These are phyloP conservation scores for Mycena crocata DNA, from an alignment of 768 basidiomycete species.

Conservation along the genomic window DNA sequence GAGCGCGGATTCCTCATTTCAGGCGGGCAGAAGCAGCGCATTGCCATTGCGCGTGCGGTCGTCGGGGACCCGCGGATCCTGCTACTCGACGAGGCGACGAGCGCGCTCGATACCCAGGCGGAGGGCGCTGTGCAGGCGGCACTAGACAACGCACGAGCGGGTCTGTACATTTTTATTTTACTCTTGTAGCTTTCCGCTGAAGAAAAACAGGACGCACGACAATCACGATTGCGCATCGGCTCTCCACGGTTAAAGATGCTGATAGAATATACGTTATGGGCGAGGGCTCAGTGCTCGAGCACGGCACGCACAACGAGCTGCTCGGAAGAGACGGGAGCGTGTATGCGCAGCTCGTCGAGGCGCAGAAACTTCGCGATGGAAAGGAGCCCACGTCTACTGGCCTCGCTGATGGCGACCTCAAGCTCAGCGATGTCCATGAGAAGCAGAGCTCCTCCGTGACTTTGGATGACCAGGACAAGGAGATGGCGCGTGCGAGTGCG, in stretches of 20 bases:
- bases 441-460: not conserved
- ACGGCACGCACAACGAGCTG: slow-evolving; percentile 81
- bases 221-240: slow-evolving; percentile 77
- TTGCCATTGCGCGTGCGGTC: slow-evolving; percentile 91
- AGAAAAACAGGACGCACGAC: slow-evolving; percentile 37
- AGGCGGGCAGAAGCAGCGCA: slow-evolving; percentile 89
- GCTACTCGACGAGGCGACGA: slow-evolving; percentile 89
- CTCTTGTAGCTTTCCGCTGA: too few relatives aligned
- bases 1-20: slow-evolving; percentile 89
- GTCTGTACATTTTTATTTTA: slow-evolving; percentile 10
- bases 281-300: slow-evolving; percentile 82
- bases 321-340: slow-evolving; percentile 65
- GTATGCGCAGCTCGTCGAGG: slow-evolving; percentile 80
- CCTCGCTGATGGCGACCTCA: slow-evolving; percentile 47
- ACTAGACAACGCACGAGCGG: slow-evolving; percentile 74
- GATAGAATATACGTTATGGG: slow-evolving; percentile 92
- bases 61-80: slow-evolving; percentile 88
- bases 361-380: slow-evolving; percentile 81
- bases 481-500: too few relatives aligned
- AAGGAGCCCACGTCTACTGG: slow-evolving; percentile 42
- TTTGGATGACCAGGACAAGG: not conserved
- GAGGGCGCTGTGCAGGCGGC: slow-evolving; percentile 92
- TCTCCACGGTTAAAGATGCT: slow-evolving; percentile 88
- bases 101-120: slow-evolving; percentile 87
- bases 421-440: too few relatives aligned